Conservation (phyloP, 805 yeast genomes). For the Yamadazyma insecticola region DNA sequence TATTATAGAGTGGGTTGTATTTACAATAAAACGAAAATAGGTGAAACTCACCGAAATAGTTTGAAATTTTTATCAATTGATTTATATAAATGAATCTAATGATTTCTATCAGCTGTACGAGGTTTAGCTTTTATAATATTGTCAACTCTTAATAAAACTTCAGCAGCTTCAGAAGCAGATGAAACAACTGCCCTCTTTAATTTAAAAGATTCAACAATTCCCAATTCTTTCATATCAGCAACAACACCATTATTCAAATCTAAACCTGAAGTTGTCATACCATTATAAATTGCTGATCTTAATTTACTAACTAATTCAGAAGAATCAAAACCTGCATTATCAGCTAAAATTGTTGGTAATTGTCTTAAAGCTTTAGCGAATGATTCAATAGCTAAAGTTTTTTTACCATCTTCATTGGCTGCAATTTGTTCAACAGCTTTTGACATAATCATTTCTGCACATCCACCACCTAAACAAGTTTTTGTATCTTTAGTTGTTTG, state of each 20-base stretch:
- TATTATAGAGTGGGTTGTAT: too few species aligned
- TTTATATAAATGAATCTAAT: slow-evolving; percentile 11
- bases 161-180: slow-evolving; percentile 97
- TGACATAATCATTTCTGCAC: slow-evolving; percentile 88
- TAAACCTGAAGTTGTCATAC: slow-evolving; percentile 86
- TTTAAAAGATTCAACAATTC: slow-evolving; percentile 89
- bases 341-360: slow-evolving; percentile 92
- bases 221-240: slow-evolving; percentile 92
- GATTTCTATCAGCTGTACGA: slow-evolving; percentile 87
- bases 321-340: slow-evolving; percentile 95
- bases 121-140: slow-evolving; percentile 97
- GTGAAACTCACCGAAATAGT: too few species aligned
- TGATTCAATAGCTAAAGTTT: slow-evolving; percentile 89
- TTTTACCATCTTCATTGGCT: slow-evolving; percentile 88
- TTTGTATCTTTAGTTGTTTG: slow-evolving; percentile 92
- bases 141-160: slow-evolving; percentile 90
- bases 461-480: slow-evolving; percentile 92
- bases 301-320: slow-evolving; percentile 87
- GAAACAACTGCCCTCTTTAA: slow-evolving; percentile 90
- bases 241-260: slow-evolving; percentile 80
- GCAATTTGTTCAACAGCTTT: slow-evolving; percentile 93
- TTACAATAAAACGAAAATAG: too few species aligned
- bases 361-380: slow-evolving; percentile 93
- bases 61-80: too few species aligned
- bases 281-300: slow-evolving; percentile 87